phyloP scores from a whole-genome alignment of 768 basidiomycete species.

The Suillus paluster region DNA sequence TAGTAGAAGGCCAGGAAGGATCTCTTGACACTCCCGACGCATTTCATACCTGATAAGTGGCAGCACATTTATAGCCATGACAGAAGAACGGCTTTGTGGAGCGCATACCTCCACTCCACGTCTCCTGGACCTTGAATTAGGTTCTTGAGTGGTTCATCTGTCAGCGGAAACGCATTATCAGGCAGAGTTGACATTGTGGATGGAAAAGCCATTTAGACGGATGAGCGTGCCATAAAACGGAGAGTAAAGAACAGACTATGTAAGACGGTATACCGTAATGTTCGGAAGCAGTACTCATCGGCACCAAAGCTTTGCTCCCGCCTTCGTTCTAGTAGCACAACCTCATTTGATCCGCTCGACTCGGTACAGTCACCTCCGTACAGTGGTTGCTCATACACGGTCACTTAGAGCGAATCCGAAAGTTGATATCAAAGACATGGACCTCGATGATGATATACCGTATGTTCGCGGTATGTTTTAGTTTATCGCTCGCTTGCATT shows the following conservation, averaged over 20 bases:
- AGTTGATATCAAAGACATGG: conserved; percentile 35
- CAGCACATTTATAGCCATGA: conserved; percentile 13
- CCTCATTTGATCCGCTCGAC: background rate
- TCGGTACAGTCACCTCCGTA: background rate
- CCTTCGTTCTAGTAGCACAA: background rate
- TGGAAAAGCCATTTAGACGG: conserved; percentile 4
- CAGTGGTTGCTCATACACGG: too few species aligned
- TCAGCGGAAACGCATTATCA: conserved; percentile 29
- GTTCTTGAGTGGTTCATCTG: conserved; percentile 51
- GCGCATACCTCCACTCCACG: conserved; percentile 78
- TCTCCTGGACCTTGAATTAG: conserved; percentile 82
- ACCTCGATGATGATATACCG: conserved; percentile 66
- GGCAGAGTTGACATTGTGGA: conserved; percentile 5
- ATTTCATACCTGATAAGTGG: conserved; percentile 76
- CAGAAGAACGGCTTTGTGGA: conserved; percentile 9
- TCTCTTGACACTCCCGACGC: conserved; percentile 94
- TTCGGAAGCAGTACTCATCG: conserved; percentile 24
- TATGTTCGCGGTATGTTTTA: conserved; percentile 35
- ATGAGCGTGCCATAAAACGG: conserved; percentile 1
- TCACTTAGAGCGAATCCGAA: background rate
- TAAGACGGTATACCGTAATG: conserved; percentile 21
- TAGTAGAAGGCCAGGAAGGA: conserved; percentile 78
- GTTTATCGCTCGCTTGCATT: conserved; percentile 9
- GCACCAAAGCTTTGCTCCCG: background rate
- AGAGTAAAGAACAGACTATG: background rate